A percentile compares a stretch with the other conserved stretches of the same genome.
Evolutionary conservation across 441 rosid genomes (phyloP).

Genomic region (Syzygium malaccense): DNA sequence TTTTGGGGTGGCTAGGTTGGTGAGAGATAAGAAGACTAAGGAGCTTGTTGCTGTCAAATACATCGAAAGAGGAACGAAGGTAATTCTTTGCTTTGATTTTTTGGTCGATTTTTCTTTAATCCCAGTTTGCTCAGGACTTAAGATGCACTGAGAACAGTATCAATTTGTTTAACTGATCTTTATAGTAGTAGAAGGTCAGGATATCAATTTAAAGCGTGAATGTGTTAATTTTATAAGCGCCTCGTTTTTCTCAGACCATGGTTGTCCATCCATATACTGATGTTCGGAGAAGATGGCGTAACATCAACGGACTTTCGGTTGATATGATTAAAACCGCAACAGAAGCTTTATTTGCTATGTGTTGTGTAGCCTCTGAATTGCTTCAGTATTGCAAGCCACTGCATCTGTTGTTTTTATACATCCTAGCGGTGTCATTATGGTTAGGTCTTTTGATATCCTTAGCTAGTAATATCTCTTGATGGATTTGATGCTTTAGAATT

Average conservation of each 20-base stretch:
- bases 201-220: background rate
- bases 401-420: background rate
- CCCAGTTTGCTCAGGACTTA: background rate
- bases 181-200: background rate
- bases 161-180: background rate
- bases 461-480: background rate
- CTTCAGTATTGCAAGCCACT: background rate
- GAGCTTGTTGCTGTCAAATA: conserved; percentile 62
- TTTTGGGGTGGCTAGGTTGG: conserved; percentile 61
- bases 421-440: background rate
- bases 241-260: background rate
- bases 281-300: background rate
- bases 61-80: conserved; percentile 66
- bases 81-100: background rate
- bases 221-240: background rate
- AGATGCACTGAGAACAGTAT: background rate
- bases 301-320: background rate
- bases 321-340: background rate
- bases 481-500: background rate
- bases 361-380: background rate
- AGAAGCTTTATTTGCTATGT: background rate
- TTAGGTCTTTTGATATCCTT: background rate
- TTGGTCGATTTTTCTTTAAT: background rate
- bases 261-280: background rate
- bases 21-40: conserved; percentile 48